These are phyloP conservation scores for Solanum rostratum DNA, from an alignment of 257 asterid species.

Conservation along the genomic window DNA sequence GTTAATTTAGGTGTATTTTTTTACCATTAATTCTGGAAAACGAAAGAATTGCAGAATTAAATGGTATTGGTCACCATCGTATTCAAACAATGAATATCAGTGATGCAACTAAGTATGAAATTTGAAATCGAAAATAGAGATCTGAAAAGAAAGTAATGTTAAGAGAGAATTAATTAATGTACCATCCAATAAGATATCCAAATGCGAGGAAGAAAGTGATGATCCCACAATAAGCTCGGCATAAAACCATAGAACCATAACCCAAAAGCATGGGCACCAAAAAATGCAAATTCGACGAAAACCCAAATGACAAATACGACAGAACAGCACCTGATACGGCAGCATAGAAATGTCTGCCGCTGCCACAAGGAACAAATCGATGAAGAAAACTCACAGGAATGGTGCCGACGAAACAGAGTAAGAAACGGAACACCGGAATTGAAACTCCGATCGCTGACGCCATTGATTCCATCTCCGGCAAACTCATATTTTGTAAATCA, in stretches of 20 bases:
- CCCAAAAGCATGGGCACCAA: slow-evolving; percentile 75
- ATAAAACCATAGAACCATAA: slow-evolving; percentile 66
- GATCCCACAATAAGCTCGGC: slow-evolving; percentile 55
- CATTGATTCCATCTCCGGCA: neutral
- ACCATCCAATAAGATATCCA: slow-evolving; percentile 98
- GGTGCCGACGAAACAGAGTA: slow-evolving; percentile 12
- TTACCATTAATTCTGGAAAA: neutral
- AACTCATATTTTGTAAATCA: neutral
- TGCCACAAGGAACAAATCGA: slow-evolving; percentile 68
- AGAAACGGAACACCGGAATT: neutral
- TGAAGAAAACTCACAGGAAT: slow-evolving; percentile 79
- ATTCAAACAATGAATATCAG: neutral
- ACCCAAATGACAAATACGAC: slow-evolving; percentile 72
- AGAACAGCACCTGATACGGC: slow-evolving; percentile 59
- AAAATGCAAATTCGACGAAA: slow-evolving; percentile 80
- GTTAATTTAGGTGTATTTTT: neutral
- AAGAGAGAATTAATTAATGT: neutral
- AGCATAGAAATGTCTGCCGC: slow-evolving; percentile 69
- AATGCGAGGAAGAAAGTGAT: slow-evolving; percentile 65
- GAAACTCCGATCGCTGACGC: neutral
- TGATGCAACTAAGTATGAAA: neutral
- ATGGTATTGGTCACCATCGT: neutral
- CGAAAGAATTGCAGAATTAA: neutral
- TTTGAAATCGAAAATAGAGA: neutral
- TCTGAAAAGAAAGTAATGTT: neutral